Conservation (phyloP, 306 rosid genomes). For the Vigna hirtella region DNA sequence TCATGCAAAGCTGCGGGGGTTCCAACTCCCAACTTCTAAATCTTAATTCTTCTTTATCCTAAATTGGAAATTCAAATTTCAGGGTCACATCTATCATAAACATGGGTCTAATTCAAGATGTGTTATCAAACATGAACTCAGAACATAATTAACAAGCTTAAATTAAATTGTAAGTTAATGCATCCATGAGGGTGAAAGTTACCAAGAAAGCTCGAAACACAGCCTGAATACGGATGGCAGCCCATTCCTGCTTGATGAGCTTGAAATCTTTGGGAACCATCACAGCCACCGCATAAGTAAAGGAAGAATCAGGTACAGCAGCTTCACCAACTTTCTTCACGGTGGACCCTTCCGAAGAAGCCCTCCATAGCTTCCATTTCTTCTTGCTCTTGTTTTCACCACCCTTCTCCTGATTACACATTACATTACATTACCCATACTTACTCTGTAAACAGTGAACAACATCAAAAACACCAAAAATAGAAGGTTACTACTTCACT, state of each 20-base stretch:
- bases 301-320: constrained; percentile 47
- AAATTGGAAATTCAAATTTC: constrained; percentile 19
- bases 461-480: neutral
- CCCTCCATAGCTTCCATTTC: constrained; percentile 92
- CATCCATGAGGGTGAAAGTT: neutral
- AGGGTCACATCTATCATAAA: neutral
- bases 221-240: constrained; percentile 84
- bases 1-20: constrained; percentile 11
- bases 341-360: constrained; percentile 58
- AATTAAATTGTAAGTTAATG: neutral
- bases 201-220: constrained; percentile 86
- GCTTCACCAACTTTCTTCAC: constrained; percentile 46
- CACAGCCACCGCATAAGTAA: constrained; percentile 71
- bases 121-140: neutral
- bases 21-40: neutral
- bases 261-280: constrained; percentile 72
- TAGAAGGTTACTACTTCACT: constrained; percentile 16
- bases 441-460: neutral
- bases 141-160: neutral
- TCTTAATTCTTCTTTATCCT: neutral
- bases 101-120: neutral
- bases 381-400: constrained; percentile 60
- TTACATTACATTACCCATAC: neutral
- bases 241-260: constrained; percentile 75
- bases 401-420: constrained; percentile 56